Base-by-base conservation (phyloP, 1,139 yeast species). In the Nakaseomyces uthaithaninus region DNA sequence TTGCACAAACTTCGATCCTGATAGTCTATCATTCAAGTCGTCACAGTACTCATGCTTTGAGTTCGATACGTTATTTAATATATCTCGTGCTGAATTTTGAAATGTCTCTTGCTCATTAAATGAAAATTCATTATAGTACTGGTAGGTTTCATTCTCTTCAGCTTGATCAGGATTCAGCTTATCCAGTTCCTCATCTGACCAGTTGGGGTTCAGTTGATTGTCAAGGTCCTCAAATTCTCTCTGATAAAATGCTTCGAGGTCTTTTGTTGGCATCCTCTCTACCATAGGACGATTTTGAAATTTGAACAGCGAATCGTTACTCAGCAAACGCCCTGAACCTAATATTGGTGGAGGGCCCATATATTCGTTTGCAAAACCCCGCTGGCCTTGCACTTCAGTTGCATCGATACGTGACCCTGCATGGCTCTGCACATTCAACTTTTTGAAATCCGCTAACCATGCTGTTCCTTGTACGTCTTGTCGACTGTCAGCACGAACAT, bases 21-120 rank as follows among this genome's bases (percentile, higher is more conserved):
- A 22, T 15, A 37, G 34, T 22, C 34, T 37, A 22, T 28, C 35
- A 22, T 28, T 37, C n/a, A 37, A n/a, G 9, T 22, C 28, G n/a
- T 10, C 27, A 27, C 15, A 10, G 17, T 31, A 31, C 17, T 31
- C 35, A 20, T 31, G 35, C 9, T 19, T 16, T 11, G 35, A 7
- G 11, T 31, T 17, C 15, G 35, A 19, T 2, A 31, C 25, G 11
- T 31, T 31, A 9, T 31, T 31, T 5, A 31, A 25, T 19, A 31
- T 31, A n/a, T 31, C 35, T 11, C 35, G 19, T n/a, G 35, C 35
- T 4, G 35, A 19, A 8, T 31, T n/a, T 31, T 31, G 35, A 20
- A 31, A 31, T 3, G 24, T 11, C 16, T 19, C 17, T 20, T 31
- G 35, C 8, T 31, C 35, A 10, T 31, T 19, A 20, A 31, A 31